phyloP scores from a whole-genome alignment of 179 eudicot genomes.

The Spergularia azorica region DNA sequence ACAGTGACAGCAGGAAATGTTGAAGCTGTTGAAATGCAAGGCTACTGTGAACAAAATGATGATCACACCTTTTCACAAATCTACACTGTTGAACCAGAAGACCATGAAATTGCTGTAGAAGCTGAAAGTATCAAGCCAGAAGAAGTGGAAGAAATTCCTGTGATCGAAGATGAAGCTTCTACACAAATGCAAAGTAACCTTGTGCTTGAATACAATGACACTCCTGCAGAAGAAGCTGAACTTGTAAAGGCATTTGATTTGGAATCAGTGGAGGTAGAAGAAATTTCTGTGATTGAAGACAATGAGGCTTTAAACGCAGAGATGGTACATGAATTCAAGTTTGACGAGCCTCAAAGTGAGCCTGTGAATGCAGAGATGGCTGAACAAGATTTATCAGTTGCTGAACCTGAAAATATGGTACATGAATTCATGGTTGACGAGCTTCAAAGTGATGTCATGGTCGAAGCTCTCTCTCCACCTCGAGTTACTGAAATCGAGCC shows the following conservation, averaged over 20 bases:
- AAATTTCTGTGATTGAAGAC: slow-evolving; percentile 3
- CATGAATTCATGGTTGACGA: slow-evolving; percentile 25
- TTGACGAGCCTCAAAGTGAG: slow-evolving; percentile 20
- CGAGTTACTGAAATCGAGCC: slow-evolving; percentile 15
- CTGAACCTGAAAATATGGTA: slow-evolving; percentile 18
- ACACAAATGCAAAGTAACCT: slow-evolving; percentile 13
- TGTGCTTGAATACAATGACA: background rate
- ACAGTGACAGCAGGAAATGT: no score
- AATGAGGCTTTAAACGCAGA: background rate
- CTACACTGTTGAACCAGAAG: background rate
- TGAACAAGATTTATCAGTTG: background rate
- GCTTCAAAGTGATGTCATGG: slow-evolving; percentile 1
- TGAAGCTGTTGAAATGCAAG: background rate
- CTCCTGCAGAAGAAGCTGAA: slow-evolving; percentile 1
- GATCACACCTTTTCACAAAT: background rate
- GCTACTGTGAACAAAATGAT: background rate
- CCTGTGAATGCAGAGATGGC: background rate
- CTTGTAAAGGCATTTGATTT: background rate
- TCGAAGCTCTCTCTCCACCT: background rate
- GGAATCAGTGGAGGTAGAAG: slow-evolving; percentile 2
- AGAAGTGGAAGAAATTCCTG: background rate
- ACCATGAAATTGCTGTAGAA: background rate
- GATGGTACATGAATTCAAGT: slow-evolving; percentile 17
- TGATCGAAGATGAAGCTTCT: slow-evolving; percentile 2
- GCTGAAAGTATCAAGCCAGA: background rate